These are phyloP conservation scores for Hypoxylon rickii DNA, from an alignment of 495 filamentous ascomycete genomes.

Conservation along the genomic window DNA sequence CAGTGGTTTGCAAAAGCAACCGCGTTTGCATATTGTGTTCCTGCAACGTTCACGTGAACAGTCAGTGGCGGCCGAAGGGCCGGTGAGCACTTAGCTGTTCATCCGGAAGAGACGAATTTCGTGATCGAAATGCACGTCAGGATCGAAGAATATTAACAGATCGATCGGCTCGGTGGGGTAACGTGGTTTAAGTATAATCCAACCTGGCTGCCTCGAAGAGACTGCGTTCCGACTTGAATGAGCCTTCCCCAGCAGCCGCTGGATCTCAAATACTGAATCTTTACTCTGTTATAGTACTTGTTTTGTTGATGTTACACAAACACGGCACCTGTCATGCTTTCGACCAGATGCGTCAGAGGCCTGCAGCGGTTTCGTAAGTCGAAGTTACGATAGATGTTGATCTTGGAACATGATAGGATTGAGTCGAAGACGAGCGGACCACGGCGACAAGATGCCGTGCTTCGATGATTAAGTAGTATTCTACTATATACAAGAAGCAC, in stretches of 20 bases:
- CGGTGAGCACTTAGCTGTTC: background rate
- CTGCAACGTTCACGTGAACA: background rate
- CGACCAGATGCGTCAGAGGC: constrained; percentile 5
- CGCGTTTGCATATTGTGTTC: background rate
- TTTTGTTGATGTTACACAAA: background rate
- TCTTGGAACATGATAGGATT: background rate
- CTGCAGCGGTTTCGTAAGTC: background rate
- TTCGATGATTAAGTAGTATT: no score
- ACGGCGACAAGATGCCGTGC: no score
- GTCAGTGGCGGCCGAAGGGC: background rate
- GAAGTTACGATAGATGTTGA: background rate
- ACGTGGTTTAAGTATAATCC: no score
- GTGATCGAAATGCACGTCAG: background rate
- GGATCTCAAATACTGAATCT: no score
- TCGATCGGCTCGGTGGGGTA: background rate
- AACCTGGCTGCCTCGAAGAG: no score
- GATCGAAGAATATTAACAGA: background rate
- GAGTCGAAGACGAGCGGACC: no score
- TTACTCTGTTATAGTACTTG: no score
- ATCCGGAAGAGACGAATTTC: background rate
- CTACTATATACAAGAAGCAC: no score
- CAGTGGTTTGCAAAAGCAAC: background rate
- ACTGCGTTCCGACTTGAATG: no score
- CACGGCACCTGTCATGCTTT: constrained; percentile 3
- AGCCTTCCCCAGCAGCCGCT: no score